These are phyloP conservation scores for Nemophila menziesii DNA, from an alignment of 257 asterid species.

Conservation along the genomic window DNA sequence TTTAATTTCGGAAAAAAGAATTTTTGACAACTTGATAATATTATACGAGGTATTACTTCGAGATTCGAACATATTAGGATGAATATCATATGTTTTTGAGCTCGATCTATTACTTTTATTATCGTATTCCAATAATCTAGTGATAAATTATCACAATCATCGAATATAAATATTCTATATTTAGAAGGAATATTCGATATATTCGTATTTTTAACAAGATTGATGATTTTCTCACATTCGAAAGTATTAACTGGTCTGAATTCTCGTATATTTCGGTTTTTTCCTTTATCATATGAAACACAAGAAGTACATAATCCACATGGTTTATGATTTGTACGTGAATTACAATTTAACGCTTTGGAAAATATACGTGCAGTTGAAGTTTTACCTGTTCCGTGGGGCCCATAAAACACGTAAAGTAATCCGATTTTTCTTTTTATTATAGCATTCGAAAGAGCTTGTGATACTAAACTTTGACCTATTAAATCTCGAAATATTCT, in stretches of 20 bases:
- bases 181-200: constrained; percentile 37
- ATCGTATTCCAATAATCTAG: constrained; percentile 70
- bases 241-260: constrained; percentile 57
- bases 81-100: constrained; percentile 60
- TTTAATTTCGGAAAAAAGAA: constrained; percentile 75
- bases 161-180: constrained; percentile 55
- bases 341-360: constrained; percentile 66
- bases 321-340: constrained; percentile 55
- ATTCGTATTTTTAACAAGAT: constrained; percentile 35
- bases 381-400: constrained; percentile 87
- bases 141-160: constrained; percentile 59
- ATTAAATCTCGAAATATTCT: constrained; percentile 63
- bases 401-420: constrained; percentile 76
- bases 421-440: constrained; percentile 48
- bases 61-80: constrained; percentile 71
- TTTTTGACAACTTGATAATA: constrained; percentile 79
- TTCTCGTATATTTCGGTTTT: constrained; percentile 49
- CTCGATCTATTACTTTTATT: constrained; percentile 53
- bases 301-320: constrained; percentile 75
- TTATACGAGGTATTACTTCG: constrained; percentile 62
- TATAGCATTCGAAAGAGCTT: constrained; percentile 79
- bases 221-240: constrained; percentile 41
- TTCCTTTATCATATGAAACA: constrained; percentile 40
- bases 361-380: constrained; percentile 72
- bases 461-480: constrained; percentile 80